phyloP scores from a whole-genome alignment of 83 land plant genomes.

The Isoetes engelmannii region DNA sequence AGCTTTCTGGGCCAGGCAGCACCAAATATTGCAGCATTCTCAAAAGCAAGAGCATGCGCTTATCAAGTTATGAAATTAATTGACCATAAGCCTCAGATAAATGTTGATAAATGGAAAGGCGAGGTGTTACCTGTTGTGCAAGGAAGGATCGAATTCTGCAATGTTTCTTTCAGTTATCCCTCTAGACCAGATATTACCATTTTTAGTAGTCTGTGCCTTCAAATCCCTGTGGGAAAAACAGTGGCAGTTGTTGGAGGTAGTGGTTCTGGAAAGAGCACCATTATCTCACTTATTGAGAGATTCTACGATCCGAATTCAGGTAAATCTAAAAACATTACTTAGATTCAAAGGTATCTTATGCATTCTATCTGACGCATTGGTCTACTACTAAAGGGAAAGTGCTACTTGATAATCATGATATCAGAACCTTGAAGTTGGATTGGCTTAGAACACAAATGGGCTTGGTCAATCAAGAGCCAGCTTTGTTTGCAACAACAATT shows the following conservation, averaged over 20 bases:
- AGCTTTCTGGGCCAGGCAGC: conserved; percentile 76
- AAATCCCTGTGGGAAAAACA: conserved; percentile 39
- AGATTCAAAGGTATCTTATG: background rate
- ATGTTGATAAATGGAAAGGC: conserved; percentile 22
- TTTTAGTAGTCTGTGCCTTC: conserved; percentile 35
- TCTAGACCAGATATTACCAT: conserved; percentile 34
- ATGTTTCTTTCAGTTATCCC: conserved; percentile 45
- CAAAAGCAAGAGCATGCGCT: conserved; percentile 54
- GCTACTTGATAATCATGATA: conserved; percentile 33
- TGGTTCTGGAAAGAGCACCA: conserved; percentile 53
- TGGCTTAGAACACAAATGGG: conserved; percentile 39
- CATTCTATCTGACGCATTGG: background rate
- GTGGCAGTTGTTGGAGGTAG: conserved; percentile 54
- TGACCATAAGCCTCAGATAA: conserved; percentile 35
- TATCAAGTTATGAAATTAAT: conserved; percentile 75
- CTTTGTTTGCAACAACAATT: conserved; percentile 38
- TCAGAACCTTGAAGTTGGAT: conserved; percentile 33
- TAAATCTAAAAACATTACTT: background rate
- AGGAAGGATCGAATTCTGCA: conserved; percentile 33
- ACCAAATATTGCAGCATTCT: conserved; percentile 51
- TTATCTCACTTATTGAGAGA: conserved; percentile 38
- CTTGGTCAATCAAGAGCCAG: conserved; percentile 43
- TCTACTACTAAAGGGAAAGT: conserved; percentile 25
- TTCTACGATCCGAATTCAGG: conserved; percentile 47
- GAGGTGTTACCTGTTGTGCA: conserved; percentile 20